Base-by-base conservation (phyloP, 495 filamentous ascomycete species). In the Aspergillus ostianus region DNA sequence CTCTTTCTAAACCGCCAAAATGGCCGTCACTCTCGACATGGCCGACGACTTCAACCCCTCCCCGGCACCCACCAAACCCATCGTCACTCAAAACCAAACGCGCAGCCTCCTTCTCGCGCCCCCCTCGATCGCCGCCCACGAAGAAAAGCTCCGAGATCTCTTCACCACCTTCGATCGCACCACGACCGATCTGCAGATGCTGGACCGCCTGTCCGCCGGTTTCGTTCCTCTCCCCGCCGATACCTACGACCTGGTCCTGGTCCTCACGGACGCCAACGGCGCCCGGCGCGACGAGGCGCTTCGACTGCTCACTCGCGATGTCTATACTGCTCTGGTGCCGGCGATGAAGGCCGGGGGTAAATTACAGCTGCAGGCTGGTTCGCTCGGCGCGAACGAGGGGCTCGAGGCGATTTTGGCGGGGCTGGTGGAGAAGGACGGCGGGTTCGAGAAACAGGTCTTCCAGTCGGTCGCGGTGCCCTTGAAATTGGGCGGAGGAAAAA, bases 181-280 rank as follows among this genome's bases (percentile, higher is more conserved):
- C 57, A 75, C 80, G 36, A 92, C 91, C 51, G 94, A 99, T 70
- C 81, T 99, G 45, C 95, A 98, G 70, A 99, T 99, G 94, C 90
- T 99, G 56, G 94, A 99, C 76, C 91, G 94, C 30, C 83, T 99
- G 18, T 86, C 91, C 0, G 82, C 90, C 45, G 91, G 91, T 53
- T 82, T 97, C 46, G 90, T 94, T 53, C 73, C 84, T 4, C 87
- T 99, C 5, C 90, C 94, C 2, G 57, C 81, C 13, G 70, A 82
- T 26, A 91, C 89, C 54, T 98, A 98, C 79, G 89, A 95, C 67
- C 75, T 90, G 50, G 82, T 97, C 10, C 82, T 97, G 15, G 80
- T 98, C n/a, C 84, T 98, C 41, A 85, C 87, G 57, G 89, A 91
- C 68, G 77, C 87, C 23, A 84, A 92, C 68, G 82, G 85, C 49